A percentile compares a stretch with the other conserved stretches of the same genome.
Evolutionary conservation across 345 rosid genomes (phyloP).

Genomic region (Dimocarpus longan): DNA sequence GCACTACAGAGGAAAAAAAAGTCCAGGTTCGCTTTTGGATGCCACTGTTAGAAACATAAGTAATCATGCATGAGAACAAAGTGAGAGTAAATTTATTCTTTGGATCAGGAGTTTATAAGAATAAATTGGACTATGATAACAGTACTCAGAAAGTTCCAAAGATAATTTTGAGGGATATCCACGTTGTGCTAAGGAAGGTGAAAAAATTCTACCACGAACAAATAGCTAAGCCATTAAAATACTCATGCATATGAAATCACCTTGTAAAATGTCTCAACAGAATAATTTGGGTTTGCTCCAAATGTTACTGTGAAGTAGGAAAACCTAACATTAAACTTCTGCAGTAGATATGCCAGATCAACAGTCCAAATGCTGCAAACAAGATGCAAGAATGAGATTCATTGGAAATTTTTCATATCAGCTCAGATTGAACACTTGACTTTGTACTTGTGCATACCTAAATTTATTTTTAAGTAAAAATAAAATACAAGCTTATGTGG

Average conservation of each 20-base stretch:
- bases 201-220: not conserved
- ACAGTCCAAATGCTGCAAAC: slow-evolving; percentile 90
- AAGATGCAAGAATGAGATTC: slow-evolving; percentile 23
- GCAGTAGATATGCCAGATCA: slow-evolving; percentile 82
- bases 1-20: not conserved
- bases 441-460: not conserved
- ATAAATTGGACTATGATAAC: not conserved
- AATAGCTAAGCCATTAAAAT: not conserved
- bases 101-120: not conserved
- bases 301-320: slow-evolving; percentile 83
- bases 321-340: slow-evolving; percentile 70
- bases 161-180: not conserved
- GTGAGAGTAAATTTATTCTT: not conserved
- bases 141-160: not conserved
- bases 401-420: slow-evolving; percentile 12
- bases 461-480: not conserved
- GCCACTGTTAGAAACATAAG: not conserved
- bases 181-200: not conserved
- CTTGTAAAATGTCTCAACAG: slow-evolving; percentile 86
- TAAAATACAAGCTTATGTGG: not conserved
- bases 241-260: slow-evolving; percentile 36
- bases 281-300: slow-evolving; percentile 90
- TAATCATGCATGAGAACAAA: not conserved
- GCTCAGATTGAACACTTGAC: not conserved
- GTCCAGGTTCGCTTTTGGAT: not conserved